These are phyloP conservation scores for Exophiala calicioides DNA, from an alignment of 2,329 filamentous ascomycete genomes.

Conservation along the genomic window DNA sequence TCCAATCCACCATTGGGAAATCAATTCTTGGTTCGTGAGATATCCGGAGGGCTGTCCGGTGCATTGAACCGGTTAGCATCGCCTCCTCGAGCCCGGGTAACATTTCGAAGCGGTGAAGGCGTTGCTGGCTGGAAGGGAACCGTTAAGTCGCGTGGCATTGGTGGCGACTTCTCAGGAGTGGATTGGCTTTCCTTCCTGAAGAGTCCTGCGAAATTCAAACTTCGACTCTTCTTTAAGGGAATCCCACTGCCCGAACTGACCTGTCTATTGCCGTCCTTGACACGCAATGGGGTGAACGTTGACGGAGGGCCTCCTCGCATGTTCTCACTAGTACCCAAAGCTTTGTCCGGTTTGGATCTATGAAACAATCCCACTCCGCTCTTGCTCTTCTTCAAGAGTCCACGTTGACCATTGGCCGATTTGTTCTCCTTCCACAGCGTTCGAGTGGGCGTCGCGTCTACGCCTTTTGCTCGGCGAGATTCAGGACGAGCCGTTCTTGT, in stretches of 20 bases:
- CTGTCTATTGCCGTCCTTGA: conserved; percentile 13
- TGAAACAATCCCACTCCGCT: conserved; percentile 22
- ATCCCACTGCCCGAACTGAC: conserved; percentile 2
- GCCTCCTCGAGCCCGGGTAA: conserved; percentile 13
- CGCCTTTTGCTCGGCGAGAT: not conserved
- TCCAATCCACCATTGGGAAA: too few species aligned
- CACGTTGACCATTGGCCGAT: not conserved
- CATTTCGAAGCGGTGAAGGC: conserved; percentile 22
- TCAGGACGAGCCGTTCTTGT: not conserved
- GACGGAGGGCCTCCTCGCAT: not conserved
- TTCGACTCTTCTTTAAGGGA: conserved; percentile 22
- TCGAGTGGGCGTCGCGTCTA: conserved; percentile 18
- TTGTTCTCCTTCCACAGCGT: conserved; percentile 7
- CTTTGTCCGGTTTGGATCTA: conserved; percentile 13
- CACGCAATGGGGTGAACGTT: conserved; percentile 6
- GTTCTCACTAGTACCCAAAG: not conserved
- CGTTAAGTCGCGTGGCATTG: conserved; percentile 4
- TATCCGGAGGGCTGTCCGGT: conserved; percentile 1
- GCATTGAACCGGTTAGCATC: conserved; percentile 8
- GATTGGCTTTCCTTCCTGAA: conserved; percentile 19
- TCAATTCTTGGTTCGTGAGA: too few species aligned
- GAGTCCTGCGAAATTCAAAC: conserved; percentile 23
- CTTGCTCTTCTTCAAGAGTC: conserved; percentile 23
- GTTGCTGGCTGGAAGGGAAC: conserved; percentile 21
- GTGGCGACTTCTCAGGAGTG: not conserved